Evolutionary conservation across 495 filamentous ascomycete genomes (phyloP).

Genomic region (Lichina pygmaea): DNA sequence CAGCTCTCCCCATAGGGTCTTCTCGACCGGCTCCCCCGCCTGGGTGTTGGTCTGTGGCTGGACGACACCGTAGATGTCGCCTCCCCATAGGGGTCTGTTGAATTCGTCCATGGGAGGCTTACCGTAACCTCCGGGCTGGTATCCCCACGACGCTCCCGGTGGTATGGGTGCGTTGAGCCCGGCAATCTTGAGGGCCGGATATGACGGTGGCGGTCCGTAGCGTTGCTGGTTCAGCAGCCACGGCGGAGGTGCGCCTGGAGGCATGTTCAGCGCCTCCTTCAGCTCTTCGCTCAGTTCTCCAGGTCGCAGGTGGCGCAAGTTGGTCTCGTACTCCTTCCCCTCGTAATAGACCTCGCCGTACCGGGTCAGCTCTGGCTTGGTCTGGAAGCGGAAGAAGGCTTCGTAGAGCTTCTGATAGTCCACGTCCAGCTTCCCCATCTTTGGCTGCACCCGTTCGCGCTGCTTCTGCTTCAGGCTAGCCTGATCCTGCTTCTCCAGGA

Average conservation of each 20-base stretch:
- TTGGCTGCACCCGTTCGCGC: constrained; percentile 76
- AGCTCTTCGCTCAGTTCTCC: constrained; percentile 77
- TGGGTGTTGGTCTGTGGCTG: constrained; percentile 32
- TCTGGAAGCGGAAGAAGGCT: constrained; percentile 92
- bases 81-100: constrained; percentile 70
- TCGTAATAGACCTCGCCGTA: constrained; percentile 98
- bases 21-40: constrained; percentile 60
- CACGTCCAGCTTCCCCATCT: constrained; percentile 93
- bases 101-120: constrained; percentile 87
- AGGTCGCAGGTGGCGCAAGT: constrained; percentile 65
- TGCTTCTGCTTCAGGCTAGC: constrained; percentile 84
- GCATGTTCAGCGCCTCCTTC: constrained; percentile 82
- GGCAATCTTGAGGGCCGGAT: constrained; percentile 75
- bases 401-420: constrained; percentile 96
- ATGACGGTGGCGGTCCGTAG: constrained; percentile 76
- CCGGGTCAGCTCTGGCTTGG: constrained; percentile 75
- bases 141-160: constrained; percentile 84
- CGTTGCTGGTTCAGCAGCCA: constrained; percentile 96
- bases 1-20: constrained; percentile 81
- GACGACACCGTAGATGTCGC: constrained; percentile 74
- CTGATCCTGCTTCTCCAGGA: constrained; percentile 81
- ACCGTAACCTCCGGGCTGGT: constrained; percentile 83
- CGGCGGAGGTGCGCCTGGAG: constrained; percentile 76
- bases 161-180: constrained; percentile 89
- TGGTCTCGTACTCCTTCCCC: constrained; percentile 94